Base-by-base conservation (phyloP, 2,329 filamentous ascomycete species). In the Sporothrix dimorphospora region DNA sequence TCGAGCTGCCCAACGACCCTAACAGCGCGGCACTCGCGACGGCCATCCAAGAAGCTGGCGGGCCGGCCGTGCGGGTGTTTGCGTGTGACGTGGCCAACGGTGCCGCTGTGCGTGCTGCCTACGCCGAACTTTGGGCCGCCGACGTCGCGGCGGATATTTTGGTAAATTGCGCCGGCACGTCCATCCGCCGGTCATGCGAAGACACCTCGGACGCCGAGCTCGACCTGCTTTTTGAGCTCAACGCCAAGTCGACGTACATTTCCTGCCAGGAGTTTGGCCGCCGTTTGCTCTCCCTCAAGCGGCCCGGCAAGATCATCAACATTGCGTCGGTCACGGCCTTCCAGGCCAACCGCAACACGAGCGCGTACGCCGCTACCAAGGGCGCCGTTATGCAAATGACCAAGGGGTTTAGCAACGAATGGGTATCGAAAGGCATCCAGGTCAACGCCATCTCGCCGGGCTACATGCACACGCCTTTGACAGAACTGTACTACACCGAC, bases 381-480 rank as follows among this genome's bases (percentile, higher is more conserved):
- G 94, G 94, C 51, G 94, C 92, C 6, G 90, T 97, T 0, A 91
- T 89, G 11, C 94, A 97, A 82, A 81, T 97, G 73, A 96, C 93
- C 61, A 96, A 96, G 82, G 91, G 91, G 21, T 85, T 97, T 72
- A 89, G 90, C 53, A 97, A 97, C 79, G 93, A 96, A 82, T 97
- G 94, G 94, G 89, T 90, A 0, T 81, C 85, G 19, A 87, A 89
- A 77, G 93, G 93, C 1, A 87, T 97, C 74, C 92, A 87, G 0
- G 93, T 97, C 47, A 97, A 97, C 80, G 92, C 91, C 7, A 93
- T 97, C 78, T 93, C 94, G 3, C 94, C 94, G 0, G 94, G 94
- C 0, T 97, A 97, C 80, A 92, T 97, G 77, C 92, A 89, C 65
- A 97, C 94, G 24, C 94, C 97, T 73, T 97, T 97, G 94, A 97